Conservation (phyloP, 495 filamentous ascomycete genomes). For the Annulohypoxylon nitens region DNA sequence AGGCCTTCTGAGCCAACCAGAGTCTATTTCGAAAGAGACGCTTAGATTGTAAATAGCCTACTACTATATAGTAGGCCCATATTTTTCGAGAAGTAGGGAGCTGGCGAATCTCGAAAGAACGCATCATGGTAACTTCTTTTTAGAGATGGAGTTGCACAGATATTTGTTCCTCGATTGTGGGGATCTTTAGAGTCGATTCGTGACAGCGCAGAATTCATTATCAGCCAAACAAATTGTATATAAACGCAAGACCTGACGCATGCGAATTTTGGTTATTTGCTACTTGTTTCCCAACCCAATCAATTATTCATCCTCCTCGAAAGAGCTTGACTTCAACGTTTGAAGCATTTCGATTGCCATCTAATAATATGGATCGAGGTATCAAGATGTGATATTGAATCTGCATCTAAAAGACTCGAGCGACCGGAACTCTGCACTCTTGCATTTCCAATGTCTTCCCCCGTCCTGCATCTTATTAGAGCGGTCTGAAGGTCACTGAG, state of each 20-base stretch:
- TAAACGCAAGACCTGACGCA: conserved; percentile 31
- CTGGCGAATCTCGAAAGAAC: conserved; percentile 25
- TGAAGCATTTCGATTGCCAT: conserved; percentile 6
- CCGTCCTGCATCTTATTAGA: neutral
- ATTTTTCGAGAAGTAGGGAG: neutral
- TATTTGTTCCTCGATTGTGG: conserved; percentile 23
- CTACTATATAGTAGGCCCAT: neutral
- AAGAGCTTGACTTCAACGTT: neutral
- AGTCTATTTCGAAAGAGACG: too few relatives aligned
- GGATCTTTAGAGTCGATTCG: conserved; percentile 16
- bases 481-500: neutral
- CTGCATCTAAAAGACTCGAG: neutral
- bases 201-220: conserved; percentile 35
- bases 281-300: conserved; percentile 27
- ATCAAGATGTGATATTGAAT: conserved; percentile 29
- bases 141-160: conserved; percentile 2
- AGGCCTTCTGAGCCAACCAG: neutral
- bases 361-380: conserved; percentile 17
- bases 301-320: neutral
- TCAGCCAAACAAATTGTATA: conserved; percentile 29
- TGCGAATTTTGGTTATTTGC: conserved; percentile 5
- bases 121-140: conserved; percentile 7
- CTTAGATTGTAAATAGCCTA: too few relatives aligned
- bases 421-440: neutral
- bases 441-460: conserved; percentile 1